Conservation (phyloP, 2,329 filamentous ascomycete genomes). For the Beauveria caledonica region DNA sequence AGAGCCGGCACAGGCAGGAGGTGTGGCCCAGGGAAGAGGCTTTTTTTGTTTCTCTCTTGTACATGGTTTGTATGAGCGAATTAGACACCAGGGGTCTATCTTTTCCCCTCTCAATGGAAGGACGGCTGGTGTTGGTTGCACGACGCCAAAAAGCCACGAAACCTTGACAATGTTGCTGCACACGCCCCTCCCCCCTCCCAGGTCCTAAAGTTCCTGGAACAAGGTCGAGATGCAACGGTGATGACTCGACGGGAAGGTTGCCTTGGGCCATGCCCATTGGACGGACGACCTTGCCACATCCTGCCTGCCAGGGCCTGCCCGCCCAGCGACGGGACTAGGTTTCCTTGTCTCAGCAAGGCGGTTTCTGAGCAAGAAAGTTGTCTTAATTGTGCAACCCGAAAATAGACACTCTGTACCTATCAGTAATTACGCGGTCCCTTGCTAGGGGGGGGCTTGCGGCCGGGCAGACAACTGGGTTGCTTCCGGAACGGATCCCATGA, state of each 20-base stretch:
- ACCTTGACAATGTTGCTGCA: neutral
- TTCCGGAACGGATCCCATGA: neutral
- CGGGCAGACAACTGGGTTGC: neutral
- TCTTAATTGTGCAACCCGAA: neutral
- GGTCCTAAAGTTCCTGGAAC: neutral
- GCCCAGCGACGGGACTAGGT: too few relatives aligned
- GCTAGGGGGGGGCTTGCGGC: neutral
- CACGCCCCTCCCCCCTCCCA: neutral
- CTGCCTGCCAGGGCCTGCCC: neutral
- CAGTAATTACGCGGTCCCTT: neutral
- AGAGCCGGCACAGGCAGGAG: neutral
- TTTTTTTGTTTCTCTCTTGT: neutral
- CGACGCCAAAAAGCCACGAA: neutral
- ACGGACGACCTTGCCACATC: neutral
- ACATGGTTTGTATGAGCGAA: neutral
- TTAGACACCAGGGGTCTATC: neutral
- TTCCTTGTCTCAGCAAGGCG: too few relatives aligned
- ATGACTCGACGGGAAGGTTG: neutral
- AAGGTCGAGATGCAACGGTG: neutral
- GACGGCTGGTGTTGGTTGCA: slow-evolving; percentile 7
- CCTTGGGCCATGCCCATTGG: neutral
- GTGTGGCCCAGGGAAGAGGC: neutral
- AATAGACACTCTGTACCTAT: neutral
- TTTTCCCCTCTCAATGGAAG: neutral
- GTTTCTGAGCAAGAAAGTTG: neutral